Evolutionary conservation across 106 monocot species (phyloP).

Genomic region (Allium fistulosum): DNA sequence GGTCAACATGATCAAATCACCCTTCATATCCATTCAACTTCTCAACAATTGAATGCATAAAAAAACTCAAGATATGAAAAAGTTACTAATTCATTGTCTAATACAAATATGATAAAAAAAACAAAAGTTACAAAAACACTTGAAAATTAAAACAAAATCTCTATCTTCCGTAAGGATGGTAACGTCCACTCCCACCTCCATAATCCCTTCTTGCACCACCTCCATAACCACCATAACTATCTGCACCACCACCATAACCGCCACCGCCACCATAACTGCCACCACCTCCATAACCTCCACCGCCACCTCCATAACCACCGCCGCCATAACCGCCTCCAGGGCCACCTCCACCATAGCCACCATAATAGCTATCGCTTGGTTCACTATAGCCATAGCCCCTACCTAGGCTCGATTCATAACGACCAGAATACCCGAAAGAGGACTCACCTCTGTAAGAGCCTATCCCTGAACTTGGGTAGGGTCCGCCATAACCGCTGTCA

Average conservation of each 20-base stretch:
- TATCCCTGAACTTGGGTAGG: conserved; percentile 1
- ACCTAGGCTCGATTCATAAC: conserved; percentile 1
- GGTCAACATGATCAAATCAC: too few species aligned
- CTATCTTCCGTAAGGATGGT: conserved; percentile 11
- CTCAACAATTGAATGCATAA: too few species aligned
- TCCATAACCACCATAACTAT: conserved; percentile 6
- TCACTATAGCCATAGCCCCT: conserved; percentile 7
- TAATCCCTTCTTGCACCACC: conserved; percentile 1
- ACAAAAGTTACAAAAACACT: background rate
- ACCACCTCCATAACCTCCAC: conserved; percentile 1
- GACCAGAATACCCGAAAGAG: conserved; percentile 3
- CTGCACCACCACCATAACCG: background rate
- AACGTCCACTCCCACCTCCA: conserved; percentile 9
- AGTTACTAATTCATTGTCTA: too few species aligned
- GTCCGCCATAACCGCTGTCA: conserved; percentile 4
- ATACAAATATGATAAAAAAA: too few species aligned
- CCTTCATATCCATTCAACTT: too few species aligned
- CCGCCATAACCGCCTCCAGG: conserved; percentile 1
- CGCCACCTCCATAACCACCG: background rate
- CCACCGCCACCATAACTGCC: background rate
- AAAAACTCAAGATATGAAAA: too few species aligned
- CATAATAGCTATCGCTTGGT: conserved; percentile 1
- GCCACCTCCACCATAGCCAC: background rate
- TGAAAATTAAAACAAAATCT: background rate
- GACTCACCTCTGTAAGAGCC: conserved; percentile 4